These are phyloP conservation scores for Roridomyces roridus DNA, from an alignment of 768 basidiomycete species.

Conservation along the genomic window DNA sequence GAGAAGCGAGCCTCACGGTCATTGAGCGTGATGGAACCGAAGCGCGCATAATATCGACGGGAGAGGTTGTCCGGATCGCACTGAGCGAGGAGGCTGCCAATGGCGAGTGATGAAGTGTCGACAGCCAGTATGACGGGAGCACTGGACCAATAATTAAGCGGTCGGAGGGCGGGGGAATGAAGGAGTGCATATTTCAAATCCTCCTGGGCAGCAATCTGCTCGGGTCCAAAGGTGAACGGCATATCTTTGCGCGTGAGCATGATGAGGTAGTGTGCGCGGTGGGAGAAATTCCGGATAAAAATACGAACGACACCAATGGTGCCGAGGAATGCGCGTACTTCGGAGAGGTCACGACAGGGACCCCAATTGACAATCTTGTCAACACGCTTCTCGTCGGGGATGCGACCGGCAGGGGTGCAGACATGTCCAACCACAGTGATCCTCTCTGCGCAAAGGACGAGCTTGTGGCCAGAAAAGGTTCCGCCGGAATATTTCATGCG, in stretches of 20 bases:
- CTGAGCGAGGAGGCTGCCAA: constrained; percentile 42
- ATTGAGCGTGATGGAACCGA: constrained; percentile 44
- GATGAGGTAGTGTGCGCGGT: constrained; percentile 26
- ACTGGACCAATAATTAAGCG: constrained; percentile 37
- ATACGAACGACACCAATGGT: constrained; percentile 33
- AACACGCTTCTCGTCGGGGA: constrained; percentile 32
- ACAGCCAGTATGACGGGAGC: constrained; percentile 40
- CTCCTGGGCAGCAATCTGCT: constrained; percentile 29
- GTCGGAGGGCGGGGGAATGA: constrained; percentile 32
- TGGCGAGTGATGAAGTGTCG: constrained; percentile 39
- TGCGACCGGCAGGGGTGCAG: constrained; percentile 38
- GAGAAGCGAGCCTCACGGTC: constrained; percentile 33
- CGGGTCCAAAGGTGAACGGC: constrained; percentile 34
- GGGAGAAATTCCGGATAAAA: constrained; percentile 38
- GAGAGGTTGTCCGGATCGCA: constrained; percentile 18
- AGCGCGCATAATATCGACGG: constrained; percentile 31
- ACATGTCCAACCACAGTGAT: constrained; percentile 38
- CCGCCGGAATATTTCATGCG: constrained; percentile 34
- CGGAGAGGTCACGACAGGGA: constrained; percentile 4
- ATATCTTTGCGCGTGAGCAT: constrained; percentile 35
- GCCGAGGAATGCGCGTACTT: too few species aligned
- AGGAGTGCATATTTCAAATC: constrained; percentile 32
- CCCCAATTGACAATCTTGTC: constrained; percentile 32
- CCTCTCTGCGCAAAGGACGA: constrained; percentile 21
- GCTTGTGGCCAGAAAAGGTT: constrained; percentile 33